Percentiles rank a stretch among this genome's conserved stretches.
These are phyloP conservation scores for Saccharomycopsis oosterbeekiorum DNA, from an alignment of 805 yeast species.

Conservation along the genomic window DNA sequence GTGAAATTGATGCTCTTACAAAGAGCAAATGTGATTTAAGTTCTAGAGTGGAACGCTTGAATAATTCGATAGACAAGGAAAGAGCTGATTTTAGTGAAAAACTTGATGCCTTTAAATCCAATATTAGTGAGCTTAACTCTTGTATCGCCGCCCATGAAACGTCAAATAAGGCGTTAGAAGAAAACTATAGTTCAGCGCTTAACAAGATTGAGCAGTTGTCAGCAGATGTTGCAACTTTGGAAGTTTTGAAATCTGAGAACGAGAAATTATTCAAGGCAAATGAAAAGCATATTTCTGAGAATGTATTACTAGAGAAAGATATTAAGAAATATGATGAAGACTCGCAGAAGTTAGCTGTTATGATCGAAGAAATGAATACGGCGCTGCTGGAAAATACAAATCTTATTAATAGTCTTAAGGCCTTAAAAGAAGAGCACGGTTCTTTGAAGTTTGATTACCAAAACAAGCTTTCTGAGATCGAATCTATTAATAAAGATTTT, in stretches of 20 bases:
- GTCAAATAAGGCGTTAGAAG: background rate
- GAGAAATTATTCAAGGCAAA: slow-evolving; percentile 1
- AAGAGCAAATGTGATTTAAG: background rate
- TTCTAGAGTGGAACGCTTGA: background rate
- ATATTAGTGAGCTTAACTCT: background rate
- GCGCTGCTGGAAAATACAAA: background rate
- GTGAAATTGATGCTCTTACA: background rate
- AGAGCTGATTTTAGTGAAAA: background rate
- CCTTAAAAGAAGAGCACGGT: background rate
- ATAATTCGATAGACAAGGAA: background rate
- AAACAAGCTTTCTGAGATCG: background rate
- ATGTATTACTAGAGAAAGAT: background rate
- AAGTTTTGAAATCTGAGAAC: background rate
- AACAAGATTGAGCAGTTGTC: background rate
- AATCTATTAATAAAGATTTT: slow-evolving; percentile 2
- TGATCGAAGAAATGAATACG: background rate
- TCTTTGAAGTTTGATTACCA: background rate
- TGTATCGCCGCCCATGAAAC: background rate
- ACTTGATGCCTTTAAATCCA: background rate
- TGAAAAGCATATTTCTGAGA: background rate
- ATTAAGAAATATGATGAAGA: background rate
- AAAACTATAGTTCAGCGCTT: background rate
- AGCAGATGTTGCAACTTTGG: background rate
- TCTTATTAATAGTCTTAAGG: background rate
- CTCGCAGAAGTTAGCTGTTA: background rate